phyloP scores from a whole-genome alignment of 306 rosid genomes.

The Prosopis cineraria region DNA sequence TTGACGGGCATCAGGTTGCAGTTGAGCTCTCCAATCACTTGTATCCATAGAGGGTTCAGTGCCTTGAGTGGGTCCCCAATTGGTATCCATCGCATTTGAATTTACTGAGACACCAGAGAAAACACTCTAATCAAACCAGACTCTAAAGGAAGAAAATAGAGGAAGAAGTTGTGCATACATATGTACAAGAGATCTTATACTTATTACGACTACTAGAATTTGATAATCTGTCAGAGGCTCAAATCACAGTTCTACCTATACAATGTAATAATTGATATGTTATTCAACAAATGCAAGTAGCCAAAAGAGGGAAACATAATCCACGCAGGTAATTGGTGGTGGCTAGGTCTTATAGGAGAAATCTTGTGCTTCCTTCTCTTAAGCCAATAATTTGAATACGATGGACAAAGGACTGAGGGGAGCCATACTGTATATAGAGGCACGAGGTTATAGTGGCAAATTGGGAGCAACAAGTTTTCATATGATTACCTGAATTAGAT shows the following conservation, averaged over 20 bases:
- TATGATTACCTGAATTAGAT: background rate
- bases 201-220: background rate
- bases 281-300: background rate
- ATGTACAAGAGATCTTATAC: background rate
- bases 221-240: background rate
- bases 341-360: background rate
- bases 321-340: background rate
- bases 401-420: background rate
- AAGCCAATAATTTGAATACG: background rate
- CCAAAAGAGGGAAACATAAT: too few species aligned
- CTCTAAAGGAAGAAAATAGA: slow-evolving; percentile 21
- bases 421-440: background rate
- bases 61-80: slow-evolving; percentile 51
- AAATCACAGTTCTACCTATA: background rate
- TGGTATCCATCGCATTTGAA: slow-evolving; percentile 42
- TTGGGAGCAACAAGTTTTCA: background rate
- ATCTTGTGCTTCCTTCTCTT: background rate
- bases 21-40: slow-evolving; percentile 56
- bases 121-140: slow-evolving; percentile 8
- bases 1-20: slow-evolving; percentile 48
- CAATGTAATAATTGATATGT: background rate
- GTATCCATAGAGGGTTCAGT: slow-evolving; percentile 42
- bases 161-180: background rate
- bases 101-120: slow-evolving; percentile 23
- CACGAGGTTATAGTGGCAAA: background rate